A percentile compares a stretch with the other conserved stretches of the same genome.
phyloP scores from a whole-genome alignment of 148 eudicot species.

The Rhododendron williamsianum region DNA sequence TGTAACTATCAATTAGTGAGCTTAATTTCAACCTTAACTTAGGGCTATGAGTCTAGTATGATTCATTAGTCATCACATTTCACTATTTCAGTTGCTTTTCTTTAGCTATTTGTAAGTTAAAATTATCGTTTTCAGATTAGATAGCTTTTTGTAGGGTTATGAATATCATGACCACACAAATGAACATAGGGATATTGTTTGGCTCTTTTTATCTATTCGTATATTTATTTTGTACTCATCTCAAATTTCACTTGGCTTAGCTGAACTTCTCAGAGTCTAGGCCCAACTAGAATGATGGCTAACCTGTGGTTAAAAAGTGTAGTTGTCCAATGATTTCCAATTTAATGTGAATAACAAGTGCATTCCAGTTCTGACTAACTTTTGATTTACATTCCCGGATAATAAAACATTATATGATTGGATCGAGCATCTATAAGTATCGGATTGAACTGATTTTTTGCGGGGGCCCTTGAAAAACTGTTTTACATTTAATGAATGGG shows the following conservation, averaged over 20 bases:
- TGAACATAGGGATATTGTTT: neutral
- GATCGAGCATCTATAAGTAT: no score
- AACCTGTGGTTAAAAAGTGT: neutral
- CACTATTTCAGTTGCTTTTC: neutral
- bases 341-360: neutral
- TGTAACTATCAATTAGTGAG: slow-evolving; percentile 5
- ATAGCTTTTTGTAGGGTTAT: neutral
- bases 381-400: no score
- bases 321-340: neutral
- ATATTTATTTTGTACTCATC: neutral
- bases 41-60: neutral
- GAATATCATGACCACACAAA: neutral
- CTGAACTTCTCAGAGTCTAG: neutral
- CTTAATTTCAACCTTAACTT: neutral
- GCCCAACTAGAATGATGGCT: neutral
- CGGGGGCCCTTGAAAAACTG: no score
- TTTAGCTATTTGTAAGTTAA: neutral
- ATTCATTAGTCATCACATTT: neutral
- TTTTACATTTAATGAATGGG: no score
- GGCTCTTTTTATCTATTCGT: neutral
- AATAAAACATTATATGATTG: no score
- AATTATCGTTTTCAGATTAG: neutral
- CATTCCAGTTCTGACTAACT: neutral
- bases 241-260: neutral
- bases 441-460: no score